Conservation (phyloP, 257 asterid species). For the Lantana camara region DNA sequence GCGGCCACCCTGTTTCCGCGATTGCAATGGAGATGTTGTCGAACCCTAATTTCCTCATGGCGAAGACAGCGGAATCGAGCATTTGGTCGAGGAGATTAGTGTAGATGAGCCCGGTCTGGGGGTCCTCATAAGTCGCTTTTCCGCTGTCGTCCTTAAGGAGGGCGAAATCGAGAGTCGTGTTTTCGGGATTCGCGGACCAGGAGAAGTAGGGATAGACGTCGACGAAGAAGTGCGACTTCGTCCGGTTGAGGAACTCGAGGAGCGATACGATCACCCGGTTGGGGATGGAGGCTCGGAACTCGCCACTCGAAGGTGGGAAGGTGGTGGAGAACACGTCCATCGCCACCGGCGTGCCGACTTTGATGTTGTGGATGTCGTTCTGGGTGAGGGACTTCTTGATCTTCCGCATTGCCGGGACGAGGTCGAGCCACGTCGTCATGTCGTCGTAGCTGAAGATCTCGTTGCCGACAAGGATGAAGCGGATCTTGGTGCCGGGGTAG, state of each 20-base stretch:
- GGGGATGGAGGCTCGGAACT: slow-evolving; percentile 50
- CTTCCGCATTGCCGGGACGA: slow-evolving; percentile 70
- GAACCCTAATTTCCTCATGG: slow-evolving; percentile 60
- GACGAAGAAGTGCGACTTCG: slow-evolving; percentile 56
- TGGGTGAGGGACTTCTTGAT: slow-evolving; percentile 41
- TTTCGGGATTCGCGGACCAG: slow-evolving; percentile 52
- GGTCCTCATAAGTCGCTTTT: slow-evolving; percentile 40
- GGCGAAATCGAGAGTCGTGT: slow-evolving; percentile 52
- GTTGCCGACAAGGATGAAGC: slow-evolving; percentile 67
- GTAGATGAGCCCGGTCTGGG: slow-evolving; percentile 52
- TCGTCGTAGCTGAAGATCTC: slow-evolving; percentile 57
- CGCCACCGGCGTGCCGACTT: slow-evolving; percentile 69
- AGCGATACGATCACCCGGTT: slow-evolving; percentile 44
- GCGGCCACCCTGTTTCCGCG: slow-evolving; percentile 90
- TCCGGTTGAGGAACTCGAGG: slow-evolving; percentile 51
- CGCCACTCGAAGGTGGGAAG: slow-evolving; percentile 76
- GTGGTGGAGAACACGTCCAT: slow-evolving; percentile 61
- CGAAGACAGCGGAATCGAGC: slow-evolving; percentile 64
- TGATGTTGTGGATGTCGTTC: slow-evolving; percentile 58
- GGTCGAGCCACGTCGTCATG: slow-evolving; percentile 43
- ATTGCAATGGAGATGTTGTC: slow-evolving; percentile 38
- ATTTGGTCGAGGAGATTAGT: slow-evolving; percentile 68
- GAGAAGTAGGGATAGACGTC: slow-evolving; percentile 64
- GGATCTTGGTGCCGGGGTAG: slow-evolving; percentile 57
- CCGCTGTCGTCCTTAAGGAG: slow-evolving; percentile 35